Evolutionary conservation across 768 basidiomycete species (phyloP).

Genomic region (Phylloporus arenicola): DNA sequence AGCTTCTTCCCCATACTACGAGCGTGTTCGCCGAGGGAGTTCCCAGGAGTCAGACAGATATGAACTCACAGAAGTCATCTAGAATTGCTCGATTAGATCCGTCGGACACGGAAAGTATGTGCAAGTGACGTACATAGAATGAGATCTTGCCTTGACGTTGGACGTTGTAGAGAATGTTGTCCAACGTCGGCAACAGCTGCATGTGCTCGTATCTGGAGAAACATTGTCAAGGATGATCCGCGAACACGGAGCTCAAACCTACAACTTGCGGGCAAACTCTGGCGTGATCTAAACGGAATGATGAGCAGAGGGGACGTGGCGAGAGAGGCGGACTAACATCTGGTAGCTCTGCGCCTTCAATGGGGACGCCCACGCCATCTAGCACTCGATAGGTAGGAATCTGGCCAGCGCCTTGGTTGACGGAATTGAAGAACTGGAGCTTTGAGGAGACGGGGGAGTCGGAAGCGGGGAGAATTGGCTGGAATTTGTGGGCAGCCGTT

Average conservation of each 20-base stretch:
- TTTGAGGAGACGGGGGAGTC: constrained; percentile 62
- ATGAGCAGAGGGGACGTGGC: constrained; percentile 5
- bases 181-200: constrained; percentile 75
- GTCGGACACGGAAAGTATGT: not conserved
- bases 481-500: constrained; percentile 10
- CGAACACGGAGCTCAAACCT: constrained; percentile 13
- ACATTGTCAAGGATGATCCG: not conserved
- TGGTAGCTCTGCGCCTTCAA: constrained; percentile 71
- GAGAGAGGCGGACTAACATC: constrained; percentile 44
- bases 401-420: constrained; percentile 50
- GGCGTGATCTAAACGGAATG: constrained; percentile 51
- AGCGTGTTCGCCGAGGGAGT: not conserved
- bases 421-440: constrained; percentile 77
- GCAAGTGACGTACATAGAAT: constrained; percentile 61
- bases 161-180: constrained; percentile 85
- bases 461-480: constrained; percentile 35
- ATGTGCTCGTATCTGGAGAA: constrained; percentile 64
- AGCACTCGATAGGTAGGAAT: constrained; percentile 87
- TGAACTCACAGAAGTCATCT: constrained; percentile 78
- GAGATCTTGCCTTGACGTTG: constrained; percentile 93
- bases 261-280: constrained; percentile 61
- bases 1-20: constrained; percentile 85
- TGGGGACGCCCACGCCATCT: constrained; percentile 68
- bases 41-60: not conserved
- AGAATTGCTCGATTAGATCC: constrained; percentile 6